Base-by-base conservation (phyloP, 2,329 filamentous ascomycete species). In the Exophiala aquamarina region DNA sequence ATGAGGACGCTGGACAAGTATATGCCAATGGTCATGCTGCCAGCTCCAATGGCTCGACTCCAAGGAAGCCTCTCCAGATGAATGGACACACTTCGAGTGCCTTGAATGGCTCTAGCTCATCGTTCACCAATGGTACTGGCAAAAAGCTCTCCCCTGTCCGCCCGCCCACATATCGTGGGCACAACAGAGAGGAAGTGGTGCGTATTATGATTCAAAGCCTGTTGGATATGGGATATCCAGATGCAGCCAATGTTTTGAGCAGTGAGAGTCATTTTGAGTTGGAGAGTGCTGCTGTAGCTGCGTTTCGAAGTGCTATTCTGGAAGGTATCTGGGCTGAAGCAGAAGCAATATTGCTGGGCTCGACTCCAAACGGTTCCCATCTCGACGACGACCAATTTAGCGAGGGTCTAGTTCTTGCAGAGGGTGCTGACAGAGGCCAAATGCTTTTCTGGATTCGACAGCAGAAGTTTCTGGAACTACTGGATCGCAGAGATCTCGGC, bases 401-500 rank as follows among this genome's bases (percentile, higher is more conserved):
- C 5, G 52, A 52, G 9, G 88, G 85, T 2, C 72, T 98, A 44
- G 80, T 89, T 13, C 76, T 97, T 43, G 81, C 85, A 13, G 81
- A 87, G 34, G 84, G 82, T 18, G 86, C 89, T 5, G 86, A 95
- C 60, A 78, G 79, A 47, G 82, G 85, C 57, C 76, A 86, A 42
- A 92, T 98, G 86, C 79, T 85, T 37, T 96, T 97, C 66, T 84
- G 84, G 74, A 75, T 98, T 60, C 81, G 92, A 55, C 87, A 95
- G 64, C 93, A 98, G 65, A 97, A 97, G 66, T 98, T 92, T 61
- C 74, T 98, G 21, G 93, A 98, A 70, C 73, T 95, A 7, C 72
- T 98, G 34, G 91, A 97, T 66, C 74, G 77, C 60, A 76, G 83
- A 57, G 84, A 96, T 59, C 80, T 88, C 7, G 77, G 77, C 11